Conservation (phyloP, 208 protist genomes). For the Crithidia fasciculata region DNA sequence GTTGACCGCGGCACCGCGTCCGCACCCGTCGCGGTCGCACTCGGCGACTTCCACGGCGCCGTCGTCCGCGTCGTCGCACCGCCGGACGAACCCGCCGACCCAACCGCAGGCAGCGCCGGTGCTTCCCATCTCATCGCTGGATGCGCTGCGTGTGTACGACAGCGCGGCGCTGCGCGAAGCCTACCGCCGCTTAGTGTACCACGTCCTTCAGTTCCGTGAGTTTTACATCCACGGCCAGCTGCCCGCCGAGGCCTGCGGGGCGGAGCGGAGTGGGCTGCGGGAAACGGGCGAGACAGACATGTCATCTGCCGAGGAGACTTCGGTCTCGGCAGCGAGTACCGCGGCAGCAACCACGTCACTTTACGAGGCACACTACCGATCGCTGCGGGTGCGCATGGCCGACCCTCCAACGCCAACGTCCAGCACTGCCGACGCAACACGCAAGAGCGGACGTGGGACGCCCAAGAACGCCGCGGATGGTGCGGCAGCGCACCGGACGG, state of each 20-base stretch:
- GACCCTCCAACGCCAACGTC: too few relatives aligned
- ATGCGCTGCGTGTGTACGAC: slow-evolving; percentile 36
- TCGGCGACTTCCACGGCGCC: background rate
- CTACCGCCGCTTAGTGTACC: slow-evolving; percentile 28
- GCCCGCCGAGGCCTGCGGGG: background rate
- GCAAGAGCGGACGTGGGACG: too few relatives aligned
- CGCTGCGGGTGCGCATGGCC: background rate
- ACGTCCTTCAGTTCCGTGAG: slow-evolving; percentile 22
- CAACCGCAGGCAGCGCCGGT: background rate
- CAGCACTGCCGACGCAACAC: background rate
- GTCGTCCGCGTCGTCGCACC: background rate
- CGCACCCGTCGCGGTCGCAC: background rate
- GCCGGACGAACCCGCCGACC: background rate
- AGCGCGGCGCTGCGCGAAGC: slow-evolving; percentile 31
- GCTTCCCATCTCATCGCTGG: background rate
- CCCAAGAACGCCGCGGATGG: too few relatives aligned
- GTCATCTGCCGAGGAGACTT: background rate
- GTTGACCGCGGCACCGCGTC: background rate
- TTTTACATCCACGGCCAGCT: slow-evolving; percentile 38
- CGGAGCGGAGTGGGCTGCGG: background rate
- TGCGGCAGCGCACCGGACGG: too few relatives aligned
- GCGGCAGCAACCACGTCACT: background rate
- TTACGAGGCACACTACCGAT: slow-evolving; percentile 21
- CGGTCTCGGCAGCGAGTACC: background rate
- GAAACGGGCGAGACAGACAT: background rate